phyloP scores from a whole-genome alignment of 208 protist genomes.

The Borovskyia barvae region DNA sequence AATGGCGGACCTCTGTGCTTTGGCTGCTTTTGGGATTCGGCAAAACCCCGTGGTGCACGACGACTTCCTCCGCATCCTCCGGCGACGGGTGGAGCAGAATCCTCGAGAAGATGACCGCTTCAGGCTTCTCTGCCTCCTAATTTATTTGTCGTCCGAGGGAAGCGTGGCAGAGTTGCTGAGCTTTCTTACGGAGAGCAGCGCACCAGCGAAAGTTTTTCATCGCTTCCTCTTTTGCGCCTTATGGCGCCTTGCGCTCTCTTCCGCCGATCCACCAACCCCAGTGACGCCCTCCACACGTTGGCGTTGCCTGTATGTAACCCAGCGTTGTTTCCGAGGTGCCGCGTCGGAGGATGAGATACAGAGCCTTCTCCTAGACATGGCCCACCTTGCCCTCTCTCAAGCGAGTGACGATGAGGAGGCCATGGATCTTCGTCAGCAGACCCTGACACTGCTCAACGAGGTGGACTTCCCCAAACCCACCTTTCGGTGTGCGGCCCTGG shows the following conservation, averaged over 20 bases:
- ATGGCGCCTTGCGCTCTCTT: constrained; percentile 10
- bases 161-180: constrained; percentile 13
- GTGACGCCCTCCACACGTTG: constrained; percentile 6
- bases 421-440: background rate
- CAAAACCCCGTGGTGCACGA: constrained; percentile 6
- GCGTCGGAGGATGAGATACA: constrained; percentile 15
- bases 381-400: background rate
- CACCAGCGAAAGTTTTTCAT: background rate
- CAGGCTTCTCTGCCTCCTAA: constrained; percentile 16
- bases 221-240: constrained; percentile 23
- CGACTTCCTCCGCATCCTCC: constrained; percentile 4
- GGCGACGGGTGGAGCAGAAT: background rate
- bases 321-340: constrained; percentile 1
- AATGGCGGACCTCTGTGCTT: constrained; percentile 19
- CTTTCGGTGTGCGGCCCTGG: background rate
- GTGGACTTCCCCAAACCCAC: background rate
- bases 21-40: constrained; percentile 20
- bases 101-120: background rate
- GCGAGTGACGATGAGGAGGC: background rate
- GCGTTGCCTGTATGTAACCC: constrained; percentile 8
- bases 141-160: constrained; percentile 12
- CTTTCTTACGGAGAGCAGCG: background rate
- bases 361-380: constrained; percentile 18
- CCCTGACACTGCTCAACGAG: background rate
- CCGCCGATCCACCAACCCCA: background rate